These are phyloP conservation scores for Monosporascus sp. DNA, from an alignment of 2,329 filamentous ascomycete species.

Conservation along the genomic window DNA sequence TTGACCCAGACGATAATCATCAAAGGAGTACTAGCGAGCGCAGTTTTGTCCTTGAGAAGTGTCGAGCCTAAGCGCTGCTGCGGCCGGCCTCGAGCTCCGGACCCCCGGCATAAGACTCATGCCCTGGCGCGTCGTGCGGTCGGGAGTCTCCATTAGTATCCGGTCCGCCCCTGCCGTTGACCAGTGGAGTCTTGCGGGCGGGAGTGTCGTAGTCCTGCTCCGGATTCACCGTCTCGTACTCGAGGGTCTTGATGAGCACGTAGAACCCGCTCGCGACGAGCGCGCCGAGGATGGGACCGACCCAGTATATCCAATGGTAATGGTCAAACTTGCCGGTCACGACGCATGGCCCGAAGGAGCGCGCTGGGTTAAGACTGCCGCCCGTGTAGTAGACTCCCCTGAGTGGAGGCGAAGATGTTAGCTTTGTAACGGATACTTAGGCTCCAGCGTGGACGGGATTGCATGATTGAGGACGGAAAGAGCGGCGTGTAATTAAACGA, in stretches of 20 bases:
- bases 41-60: no score
- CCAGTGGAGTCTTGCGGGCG: background rate
- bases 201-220: conserved; percentile 26
- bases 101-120: background rate
- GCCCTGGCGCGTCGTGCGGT: background rate
- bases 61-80: background rate
- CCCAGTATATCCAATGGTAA: conserved; percentile 39
- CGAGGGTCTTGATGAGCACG: conserved; percentile 35
- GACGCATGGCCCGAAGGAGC: conserved; percentile 33
- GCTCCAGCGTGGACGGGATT: no score
- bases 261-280: conserved; percentile 34
- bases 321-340: conserved; percentile 28
- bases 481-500: background rate
- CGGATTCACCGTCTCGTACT: conserved; percentile 34
- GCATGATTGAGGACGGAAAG: no score
- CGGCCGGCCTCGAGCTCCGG: background rate
- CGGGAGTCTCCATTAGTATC: no score
- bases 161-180: background rate
- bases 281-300: conserved; percentile 37
- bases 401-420: background rate
- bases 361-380: conserved; percentile 35
- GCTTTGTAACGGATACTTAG: background rate
- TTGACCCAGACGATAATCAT: no score
- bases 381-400: conserved; percentile 34
- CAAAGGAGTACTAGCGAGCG: no score